phyloP scores from a whole-genome alignment of 2,329 filamentous ascomycete species.

The Tricladium varicosporioides region DNA sequence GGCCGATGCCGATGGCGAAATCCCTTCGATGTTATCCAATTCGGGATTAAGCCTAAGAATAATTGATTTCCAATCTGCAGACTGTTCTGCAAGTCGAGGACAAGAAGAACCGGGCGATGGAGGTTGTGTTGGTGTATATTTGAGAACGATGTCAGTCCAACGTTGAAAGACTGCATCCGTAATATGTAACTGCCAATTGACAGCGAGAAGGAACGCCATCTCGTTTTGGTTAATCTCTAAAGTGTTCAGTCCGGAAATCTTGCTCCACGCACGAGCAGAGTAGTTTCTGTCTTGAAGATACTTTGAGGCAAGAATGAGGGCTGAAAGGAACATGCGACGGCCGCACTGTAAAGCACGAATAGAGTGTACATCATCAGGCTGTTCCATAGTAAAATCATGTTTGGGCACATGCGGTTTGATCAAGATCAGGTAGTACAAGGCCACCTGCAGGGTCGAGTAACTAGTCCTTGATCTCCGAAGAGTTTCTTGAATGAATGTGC shows the following conservation, averaged over 20 bases:
- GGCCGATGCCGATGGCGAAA: constrained; percentile 38
- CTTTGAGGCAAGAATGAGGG: constrained; percentile 93
- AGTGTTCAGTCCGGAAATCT: constrained; percentile 94
- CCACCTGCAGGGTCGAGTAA: constrained; percentile 96
- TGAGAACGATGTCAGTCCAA: constrained; percentile 91
- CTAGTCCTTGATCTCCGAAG: constrained; percentile 91
- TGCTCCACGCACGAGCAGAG: constrained; percentile 96
- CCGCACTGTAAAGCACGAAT: constrained; percentile 88
- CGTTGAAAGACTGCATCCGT: constrained; percentile 83
- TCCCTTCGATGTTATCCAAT: constrained; percentile 55
- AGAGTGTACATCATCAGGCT: constrained; percentile 68
- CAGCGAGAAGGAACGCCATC: constrained; percentile 82
- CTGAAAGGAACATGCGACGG: constrained; percentile 93
- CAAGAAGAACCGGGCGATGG: constrained; percentile 47
- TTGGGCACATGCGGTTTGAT: constrained; percentile 87
- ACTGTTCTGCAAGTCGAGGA: constrained; percentile 25
- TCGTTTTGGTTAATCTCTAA: constrained; percentile 97
- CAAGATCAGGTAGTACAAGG: constrained; percentile 91
- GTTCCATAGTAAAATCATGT: constrained; percentile 83
- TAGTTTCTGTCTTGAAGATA: constrained; percentile 98
- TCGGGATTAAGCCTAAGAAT: constrained; percentile 56
- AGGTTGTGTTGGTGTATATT: constrained; percentile 63
- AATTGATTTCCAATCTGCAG: constrained; percentile 54
- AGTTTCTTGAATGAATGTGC: constrained; percentile 97
- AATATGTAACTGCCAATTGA: constrained; percentile 94